phyloP scores from a whole-genome alignment of 768 basidiomycete genomes.

The Ramaria rubella region DNA sequence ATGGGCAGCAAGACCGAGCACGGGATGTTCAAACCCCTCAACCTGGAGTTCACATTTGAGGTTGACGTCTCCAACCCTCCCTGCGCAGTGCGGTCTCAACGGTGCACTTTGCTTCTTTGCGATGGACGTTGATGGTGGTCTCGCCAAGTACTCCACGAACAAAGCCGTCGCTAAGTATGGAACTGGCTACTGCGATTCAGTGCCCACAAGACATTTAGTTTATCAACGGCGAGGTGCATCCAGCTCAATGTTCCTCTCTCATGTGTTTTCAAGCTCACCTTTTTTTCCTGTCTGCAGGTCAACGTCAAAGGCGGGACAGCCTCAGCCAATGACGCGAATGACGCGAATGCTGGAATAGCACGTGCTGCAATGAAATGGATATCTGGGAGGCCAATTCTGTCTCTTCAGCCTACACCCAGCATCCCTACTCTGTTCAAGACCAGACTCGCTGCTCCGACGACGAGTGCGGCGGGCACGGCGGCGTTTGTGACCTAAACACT shows the following conservation, averaged over 20 bases:
- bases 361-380: constrained; percentile 31
- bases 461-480: constrained; percentile 34
- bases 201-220: constrained; percentile 56
- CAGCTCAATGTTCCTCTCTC: constrained; percentile 23
- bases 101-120: constrained; percentile 54
- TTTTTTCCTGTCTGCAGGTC: constrained; percentile 16
- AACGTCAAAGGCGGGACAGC: constrained; percentile 25
- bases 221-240: constrained; percentile 47
- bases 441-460: constrained; percentile 38
- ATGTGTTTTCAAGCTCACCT: constrained; percentile 14
- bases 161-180: constrained; percentile 56
- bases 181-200: constrained; percentile 62
- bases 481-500: constrained; percentile 42
- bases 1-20: constrained; percentile 38
- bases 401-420: constrained; percentile 34
- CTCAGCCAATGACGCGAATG: constrained; percentile 28
- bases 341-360: constrained; percentile 23
- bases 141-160: constrained; percentile 43
- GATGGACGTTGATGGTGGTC: constrained; percentile 54
- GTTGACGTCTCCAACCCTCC: constrained; percentile 52
- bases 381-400: constrained; percentile 30
- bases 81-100: constrained; percentile 56
- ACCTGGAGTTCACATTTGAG: constrained; percentile 55
- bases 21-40: constrained; percentile 43
- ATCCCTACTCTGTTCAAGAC: constrained; percentile 27